Conservation (phyloP, 768 basidiomycete species). For the Collybia mongolica region DNA sequence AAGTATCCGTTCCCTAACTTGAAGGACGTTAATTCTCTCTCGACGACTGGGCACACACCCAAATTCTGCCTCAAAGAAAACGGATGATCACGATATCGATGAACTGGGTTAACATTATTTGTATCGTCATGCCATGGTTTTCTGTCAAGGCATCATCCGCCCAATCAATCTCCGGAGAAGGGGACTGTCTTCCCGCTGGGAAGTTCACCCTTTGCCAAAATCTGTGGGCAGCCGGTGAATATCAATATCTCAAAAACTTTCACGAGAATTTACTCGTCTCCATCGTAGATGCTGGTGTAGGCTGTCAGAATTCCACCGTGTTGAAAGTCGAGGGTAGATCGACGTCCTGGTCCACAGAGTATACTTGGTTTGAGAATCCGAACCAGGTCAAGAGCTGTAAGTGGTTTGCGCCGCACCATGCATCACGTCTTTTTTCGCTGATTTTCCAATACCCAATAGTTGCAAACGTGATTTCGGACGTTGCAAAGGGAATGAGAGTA, state of each 20-base stretch:
- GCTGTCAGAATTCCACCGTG: constrained; percentile 48
- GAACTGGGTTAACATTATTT: too few relatives aligned
- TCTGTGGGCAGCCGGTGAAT: constrained; percentile 49
- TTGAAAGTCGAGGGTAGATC: constrained; percentile 32
- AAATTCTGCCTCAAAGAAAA: too few relatives aligned
- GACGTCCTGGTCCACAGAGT: constrained; percentile 54
- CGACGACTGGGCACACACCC: too few relatives aligned
- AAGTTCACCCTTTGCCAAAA: constrained; percentile 55
- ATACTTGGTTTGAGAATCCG: constrained; percentile 47
- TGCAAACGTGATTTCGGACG: constrained; percentile 46
- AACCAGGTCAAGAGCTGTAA: constrained; percentile 59
- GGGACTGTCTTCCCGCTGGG: constrained; percentile 43
- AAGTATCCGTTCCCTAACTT: too few relatives aligned
- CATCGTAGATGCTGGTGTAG: constrained; percentile 34
- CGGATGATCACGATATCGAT: too few relatives aligned
- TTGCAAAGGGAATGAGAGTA: constrained; percentile 49
- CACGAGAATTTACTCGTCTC: too few relatives aligned
- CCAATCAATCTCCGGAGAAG: constrained; percentile 44
- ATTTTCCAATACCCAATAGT: constrained; percentile 24
- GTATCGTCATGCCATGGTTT: too few relatives aligned
- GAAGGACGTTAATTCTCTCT: too few relatives aligned
- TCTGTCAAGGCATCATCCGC: constrained; percentile 8
- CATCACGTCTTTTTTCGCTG: background rate
- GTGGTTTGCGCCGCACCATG: constrained; percentile 10
- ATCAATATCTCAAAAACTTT: background rate